These are phyloP conservation scores for Botrytis medusae DNA, from an alignment of 2,329 filamentous ascomycete genomes.

Conservation along the genomic window DNA sequence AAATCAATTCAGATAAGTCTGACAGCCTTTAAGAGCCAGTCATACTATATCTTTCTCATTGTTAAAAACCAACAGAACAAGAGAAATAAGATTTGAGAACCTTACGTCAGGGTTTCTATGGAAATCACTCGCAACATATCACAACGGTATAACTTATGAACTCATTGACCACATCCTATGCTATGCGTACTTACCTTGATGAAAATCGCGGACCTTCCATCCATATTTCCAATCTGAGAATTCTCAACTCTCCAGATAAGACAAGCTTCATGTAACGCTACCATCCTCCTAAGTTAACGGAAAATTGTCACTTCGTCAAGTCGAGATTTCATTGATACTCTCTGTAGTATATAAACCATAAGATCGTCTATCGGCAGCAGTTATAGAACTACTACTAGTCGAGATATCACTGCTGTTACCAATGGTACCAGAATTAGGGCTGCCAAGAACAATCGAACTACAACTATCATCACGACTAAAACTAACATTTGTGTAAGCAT, in stretches of 20 bases:
- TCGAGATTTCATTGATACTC: background rate
- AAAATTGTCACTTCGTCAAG: background rate
- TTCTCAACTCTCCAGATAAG: background rate
- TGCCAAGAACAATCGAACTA: background rate
- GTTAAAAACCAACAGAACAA: background rate
- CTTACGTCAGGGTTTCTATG: background rate
- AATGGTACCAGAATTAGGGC: background rate
- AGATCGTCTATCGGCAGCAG: background rate
- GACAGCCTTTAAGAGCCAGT: background rate
- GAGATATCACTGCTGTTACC: background rate
- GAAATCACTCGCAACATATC: background rate
- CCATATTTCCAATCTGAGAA: background rate
- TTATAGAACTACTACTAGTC: background rate
- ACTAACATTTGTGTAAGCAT: background rate
- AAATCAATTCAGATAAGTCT: background rate
- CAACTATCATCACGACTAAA: background rate
- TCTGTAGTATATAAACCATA: background rate
- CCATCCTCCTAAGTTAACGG: rapidly evolving
- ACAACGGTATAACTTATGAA: background rate
- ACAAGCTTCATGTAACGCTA: rapidly evolving
- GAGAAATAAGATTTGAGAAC: background rate
- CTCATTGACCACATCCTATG: background rate
- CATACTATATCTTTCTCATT: background rate
- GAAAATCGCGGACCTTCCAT: background rate
- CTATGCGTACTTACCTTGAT: background rate